phyloP scores from a whole-genome alignment of 495 filamentous ascomycete genomes.

The Beverwykella pulmonaria region DNA sequence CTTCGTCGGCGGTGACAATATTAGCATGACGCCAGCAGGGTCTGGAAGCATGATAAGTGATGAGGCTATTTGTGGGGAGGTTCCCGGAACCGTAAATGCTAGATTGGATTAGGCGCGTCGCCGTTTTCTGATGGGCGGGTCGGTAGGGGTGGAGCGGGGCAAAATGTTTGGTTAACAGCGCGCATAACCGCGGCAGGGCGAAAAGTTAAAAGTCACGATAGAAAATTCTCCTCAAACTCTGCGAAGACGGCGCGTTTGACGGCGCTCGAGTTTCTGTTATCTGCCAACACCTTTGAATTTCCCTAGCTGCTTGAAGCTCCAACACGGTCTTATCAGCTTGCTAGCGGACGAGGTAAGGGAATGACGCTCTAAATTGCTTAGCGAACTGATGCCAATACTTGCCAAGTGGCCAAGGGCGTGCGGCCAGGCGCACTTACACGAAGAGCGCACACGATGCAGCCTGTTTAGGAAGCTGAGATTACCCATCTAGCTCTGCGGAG shows the following conservation, averaged over 20 bases:
- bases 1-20: too few relatives aligned
- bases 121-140: neutral
- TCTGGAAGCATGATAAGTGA: too few relatives aligned
- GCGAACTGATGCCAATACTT: conserved; percentile 10
- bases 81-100: neutral
- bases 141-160: too few relatives aligned
- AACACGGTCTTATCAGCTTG: conserved; percentile 5
- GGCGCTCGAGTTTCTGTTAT: neutral
- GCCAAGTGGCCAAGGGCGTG: conserved; percentile 1
- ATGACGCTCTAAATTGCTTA: conserved; percentile 11
- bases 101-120: neutral
- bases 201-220: too few relatives aligned
- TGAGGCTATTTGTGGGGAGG: too few relatives aligned
- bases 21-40: too few relatives aligned
- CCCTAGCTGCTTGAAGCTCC: neutral
- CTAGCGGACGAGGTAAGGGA: neutral
- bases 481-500: conserved; percentile 5
- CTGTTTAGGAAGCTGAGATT: conserved; percentile 29
- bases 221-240: too few relatives aligned
- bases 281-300: neutral
- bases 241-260: neutral
- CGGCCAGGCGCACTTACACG: neutral
- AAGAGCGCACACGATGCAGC: neutral
- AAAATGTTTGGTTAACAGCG: too few relatives aligned
- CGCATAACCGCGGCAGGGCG: too few relatives aligned